Evolutionary conservation across 2,329 filamentous ascomycete species (phyloP), one percentile per base, ranked within the genome.

Genomic region (Fusarium sp.): DNA sequence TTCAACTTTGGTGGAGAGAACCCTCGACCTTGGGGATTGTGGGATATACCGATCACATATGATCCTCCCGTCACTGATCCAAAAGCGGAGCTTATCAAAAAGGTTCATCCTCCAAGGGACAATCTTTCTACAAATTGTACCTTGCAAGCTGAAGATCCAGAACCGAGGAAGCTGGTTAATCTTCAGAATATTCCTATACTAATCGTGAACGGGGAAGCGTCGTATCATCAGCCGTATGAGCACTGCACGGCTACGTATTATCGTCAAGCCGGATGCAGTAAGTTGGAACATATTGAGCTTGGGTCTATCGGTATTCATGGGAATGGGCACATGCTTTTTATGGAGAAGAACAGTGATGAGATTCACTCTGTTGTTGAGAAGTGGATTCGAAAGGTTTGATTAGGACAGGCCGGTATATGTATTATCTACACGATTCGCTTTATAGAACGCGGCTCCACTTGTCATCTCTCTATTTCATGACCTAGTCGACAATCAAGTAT

Each of bases 1-100:
- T 79, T 83, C 12, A 70, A 79, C 29, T 79, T 83, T 37, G 78
- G 75, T n/a, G 79, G 73, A 24, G 72, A 69, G 0, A 65, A 78
- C 2, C 75, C 78, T 4, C 75, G 81, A 3, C 70, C 78, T 1
- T 88, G 80, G 72, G 86, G 85, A 2, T 66, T 88, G 8, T 81
- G 84, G 8, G 80, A 84, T 46, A 80, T 84, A n/a, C 82, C 84
- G 0, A 62, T 88, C 18, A 81, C 80, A 0, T 88, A 86, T 70
- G 76, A 76, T 2, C 85, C 85, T 13, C 72, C 80, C 0, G 80
- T 74, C 0, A 57, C 37, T 0, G 56, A 74, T 8, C 72, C 72
- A 7, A 55, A 53, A 3, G 42, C 34, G 0, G 62, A 74, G 4
- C 68, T 74, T n/a, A 22, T 73, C 7, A 51, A 65, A n/a, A 18